Conservation (phyloP, 2,329 filamentous ascomycete genomes). For the Fusarium sp. region DNA sequence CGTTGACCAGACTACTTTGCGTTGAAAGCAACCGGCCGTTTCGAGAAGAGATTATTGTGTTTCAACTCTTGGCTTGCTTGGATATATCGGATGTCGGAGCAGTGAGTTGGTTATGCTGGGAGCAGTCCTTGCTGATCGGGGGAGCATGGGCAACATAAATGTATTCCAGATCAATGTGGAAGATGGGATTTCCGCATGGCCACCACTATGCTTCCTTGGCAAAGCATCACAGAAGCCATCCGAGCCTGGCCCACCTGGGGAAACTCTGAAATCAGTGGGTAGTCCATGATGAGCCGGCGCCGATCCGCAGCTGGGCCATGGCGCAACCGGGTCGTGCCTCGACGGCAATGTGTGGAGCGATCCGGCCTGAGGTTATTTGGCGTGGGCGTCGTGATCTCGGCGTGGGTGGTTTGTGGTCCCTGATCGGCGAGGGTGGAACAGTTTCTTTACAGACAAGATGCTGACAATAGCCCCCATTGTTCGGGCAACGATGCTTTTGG, state of each 20-base stretch:
- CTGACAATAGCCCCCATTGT: constrained; percentile 20
- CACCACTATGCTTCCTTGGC: constrained; percentile 19
- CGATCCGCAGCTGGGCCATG: constrained; percentile 18
- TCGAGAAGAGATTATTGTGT: not conserved
- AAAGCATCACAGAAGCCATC: constrained; percentile 15
- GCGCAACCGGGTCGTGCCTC: constrained; percentile 16
- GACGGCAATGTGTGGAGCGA: constrained; percentile 19
- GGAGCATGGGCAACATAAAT: constrained; percentile 35
- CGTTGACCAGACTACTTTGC: constrained; percentile 10
- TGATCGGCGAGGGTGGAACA: constrained; percentile 27
- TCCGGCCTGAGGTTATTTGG: constrained; percentile 34
- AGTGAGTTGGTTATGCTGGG: not conserved
- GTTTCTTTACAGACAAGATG: not conserved
- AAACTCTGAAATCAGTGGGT: constrained; percentile 33
- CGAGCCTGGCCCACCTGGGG: constrained; percentile 22
- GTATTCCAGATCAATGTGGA: not conserved
- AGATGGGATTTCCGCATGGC: constrained; percentile 3
- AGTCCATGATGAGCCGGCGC: constrained; percentile 18
- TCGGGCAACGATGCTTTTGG: constrained; percentile 24
- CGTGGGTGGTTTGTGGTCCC: constrained; percentile 10
- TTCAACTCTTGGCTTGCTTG: not conserved
- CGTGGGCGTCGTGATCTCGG: constrained; percentile 7
- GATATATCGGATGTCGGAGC: not conserved
- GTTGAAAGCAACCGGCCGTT: not conserved
- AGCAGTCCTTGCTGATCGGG: not conserved